Base-by-base conservation (phyloP, 805 yeast genomes). In the Hanseniaspora pseudoguilliermondii region DNA sequence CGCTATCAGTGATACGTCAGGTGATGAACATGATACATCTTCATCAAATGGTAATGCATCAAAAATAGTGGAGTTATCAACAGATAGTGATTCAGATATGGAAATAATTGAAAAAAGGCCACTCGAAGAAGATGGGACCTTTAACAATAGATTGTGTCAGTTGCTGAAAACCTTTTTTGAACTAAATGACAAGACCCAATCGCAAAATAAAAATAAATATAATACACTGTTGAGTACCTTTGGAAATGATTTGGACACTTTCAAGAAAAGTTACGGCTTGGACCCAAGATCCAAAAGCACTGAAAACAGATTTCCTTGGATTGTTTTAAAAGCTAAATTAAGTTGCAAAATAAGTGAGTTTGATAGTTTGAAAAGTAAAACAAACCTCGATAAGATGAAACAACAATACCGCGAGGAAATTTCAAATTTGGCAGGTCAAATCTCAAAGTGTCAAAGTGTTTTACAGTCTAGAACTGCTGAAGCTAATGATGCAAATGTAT, bases 361-460 rank as follows among this genome's bases (percentile, higher is more conserved):
- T 40, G 27, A 40, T 40, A 27, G 9, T 18, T 42, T 44, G 40
- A 51, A 38, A 15, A 54, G 32, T 42, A 59, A 62, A n/a, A 29
- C 34, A 15, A 23, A 32, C 27, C 13, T 40, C 7, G 13, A 40
- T 3, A 18, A 6, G 1, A 20, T 9, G 23, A 40, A 13, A 10
- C 16, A 20, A 16, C n/a, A 18, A 39, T 18, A 40, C n/a, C 27
- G 11, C 5, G 7, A 9, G 23, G 6, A 40, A 10, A 20, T 20
- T 8, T 10, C 11, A 18, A 20, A 8, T 2, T 18, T 11, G 21
- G 43, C 21, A 20, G 9, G 5, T 13, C 13, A 9, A 20, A 9
- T 40, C 1, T 20, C 7, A 10, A 2, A 18, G 5, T 23, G 21
- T 40, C 23, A 40, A 40, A 11, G 10, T 0, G 4, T 0, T 32